phyloP scores from a whole-genome alignment of 352 stramenopile species.

The Blastocystis sp. region DNA sequence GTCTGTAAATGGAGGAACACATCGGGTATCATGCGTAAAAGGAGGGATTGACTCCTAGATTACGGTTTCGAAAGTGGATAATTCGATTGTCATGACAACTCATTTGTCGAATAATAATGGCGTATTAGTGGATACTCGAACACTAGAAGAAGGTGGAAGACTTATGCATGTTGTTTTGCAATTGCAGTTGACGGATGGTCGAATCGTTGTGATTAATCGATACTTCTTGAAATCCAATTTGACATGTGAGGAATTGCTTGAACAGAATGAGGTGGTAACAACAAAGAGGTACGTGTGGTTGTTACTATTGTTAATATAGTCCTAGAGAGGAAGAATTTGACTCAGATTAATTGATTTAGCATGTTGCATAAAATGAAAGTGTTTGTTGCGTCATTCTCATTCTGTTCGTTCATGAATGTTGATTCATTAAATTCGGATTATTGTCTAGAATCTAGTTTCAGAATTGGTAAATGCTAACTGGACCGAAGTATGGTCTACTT shows the following conservation, averaged over 20 bases:
- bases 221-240: conserved; percentile 59
- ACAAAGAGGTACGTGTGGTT: conserved; percentile 1
- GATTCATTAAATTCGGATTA: neutral
- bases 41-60: neutral
- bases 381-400: neutral
- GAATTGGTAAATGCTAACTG: conserved; percentile 15
- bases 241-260: conserved; percentile 40
- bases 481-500: neutral
- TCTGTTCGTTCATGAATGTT: neutral
- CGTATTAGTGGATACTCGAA: conserved; percentile 19
- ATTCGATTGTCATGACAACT: conserved; percentile 16
- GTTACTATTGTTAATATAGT: neutral
- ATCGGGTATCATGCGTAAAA: neutral
- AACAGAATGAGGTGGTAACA: conserved; percentile 18
- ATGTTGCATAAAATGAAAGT: neutral
- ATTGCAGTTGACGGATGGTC: conserved; percentile 7
- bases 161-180: conserved; percentile 42
- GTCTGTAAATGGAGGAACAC: conserved; percentile 43
- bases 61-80: neutral
- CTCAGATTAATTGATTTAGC: conserved; percentile 35
- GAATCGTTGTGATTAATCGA: conserved; percentile 27
- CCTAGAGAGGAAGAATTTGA: conserved; percentile 50
- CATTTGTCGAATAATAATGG: conserved; percentile 47
- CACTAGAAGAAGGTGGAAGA: conserved; percentile 19
- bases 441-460: neutral